Base-by-base conservation (phyloP, 2,329 filamentous ascomycete genomes). In the Rhynchosporium graminicola region DNA sequence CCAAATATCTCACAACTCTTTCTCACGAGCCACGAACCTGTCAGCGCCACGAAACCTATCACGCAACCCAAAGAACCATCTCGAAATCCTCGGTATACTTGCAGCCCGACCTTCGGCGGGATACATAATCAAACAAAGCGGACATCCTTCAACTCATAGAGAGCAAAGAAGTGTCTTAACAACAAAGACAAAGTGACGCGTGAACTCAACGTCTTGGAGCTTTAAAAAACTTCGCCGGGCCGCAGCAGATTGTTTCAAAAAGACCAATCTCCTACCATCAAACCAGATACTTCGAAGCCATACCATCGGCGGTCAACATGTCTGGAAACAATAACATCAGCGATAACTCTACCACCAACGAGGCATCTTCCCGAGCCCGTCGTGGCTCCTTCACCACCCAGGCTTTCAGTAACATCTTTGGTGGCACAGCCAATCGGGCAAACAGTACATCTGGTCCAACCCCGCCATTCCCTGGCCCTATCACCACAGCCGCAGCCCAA, bases 401-500 rank as follows among this genome's bases (percentile, higher is more conserved):
- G 29, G 72, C 76, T 58, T 75, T 77, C 64, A 71, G 75, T 59
- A 71, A 72, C 71, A 79, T 89, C 63, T 88, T 87, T 74, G 56
- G 56, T 50, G 56, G 56, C 10, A 28, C 55, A n/a, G 10, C 50
- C 31, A 42, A 40, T 50, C 79, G 85, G 67, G 82, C 80, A 70
- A 79, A 80, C 60, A 79, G 79, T 61, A 75, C 79, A 48, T 77
- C 80, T 61, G 78, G 79, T 61, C 72, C 77, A 68, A 77, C 77
- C 36, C 74, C 76, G 31, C 74, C 78, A 47, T 83, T 83, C 67
- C 79, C 82, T 36, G 74, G 76, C 42, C 74, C 79, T 48, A 82
- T 83, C 67, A 78, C 80, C 48, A 76, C 77, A 26, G 78, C 80
- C 58, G 79, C 78, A 63, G 76, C 80, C 33, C 80, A 84, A 66